phyloP scores from a whole-genome alignment of 768 basidiomycete species.

The Boletus insuetus region DNA sequence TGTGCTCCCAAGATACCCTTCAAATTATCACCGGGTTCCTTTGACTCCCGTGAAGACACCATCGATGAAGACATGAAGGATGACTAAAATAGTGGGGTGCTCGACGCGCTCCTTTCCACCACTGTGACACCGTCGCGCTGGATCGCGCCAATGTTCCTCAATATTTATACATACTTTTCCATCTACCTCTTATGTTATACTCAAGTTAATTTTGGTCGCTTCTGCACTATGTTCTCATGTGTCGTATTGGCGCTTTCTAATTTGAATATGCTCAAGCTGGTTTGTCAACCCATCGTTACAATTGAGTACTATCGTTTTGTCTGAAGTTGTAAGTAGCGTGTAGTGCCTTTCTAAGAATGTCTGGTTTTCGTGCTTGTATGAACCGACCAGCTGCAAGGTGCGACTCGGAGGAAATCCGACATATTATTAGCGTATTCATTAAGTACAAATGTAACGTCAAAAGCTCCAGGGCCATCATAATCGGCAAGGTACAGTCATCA shows the following conservation, averaged over 20 bases:
- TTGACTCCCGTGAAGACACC: neutral
- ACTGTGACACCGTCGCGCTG: constrained; percentile 10
- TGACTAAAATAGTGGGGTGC: constrained; percentile 7
- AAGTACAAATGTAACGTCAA: too few relatives aligned
- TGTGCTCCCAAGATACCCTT: constrained; percentile 10
- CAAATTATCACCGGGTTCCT: constrained; percentile 6
- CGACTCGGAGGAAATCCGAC: too few relatives aligned
- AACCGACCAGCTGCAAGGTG: too few relatives aligned
- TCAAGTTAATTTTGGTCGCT: constrained; percentile 15
- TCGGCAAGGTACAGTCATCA: neutral
- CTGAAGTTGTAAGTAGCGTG: too few relatives aligned
- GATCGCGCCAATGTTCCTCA: constrained; percentile 4
- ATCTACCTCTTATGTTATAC: constrained; percentile 12
- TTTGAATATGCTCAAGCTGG: neutral
- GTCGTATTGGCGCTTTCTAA: neutral
- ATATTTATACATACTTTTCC: constrained; percentile 1
- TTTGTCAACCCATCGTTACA: neutral
- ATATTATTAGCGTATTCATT: too few relatives aligned
- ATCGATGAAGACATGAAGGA: constrained; percentile 24
- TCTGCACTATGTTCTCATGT: constrained; percentile 2
- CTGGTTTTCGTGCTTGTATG: too few relatives aligned
- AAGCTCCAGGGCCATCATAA: too few relatives aligned
- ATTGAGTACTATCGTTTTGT: too few relatives aligned
- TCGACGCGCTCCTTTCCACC: constrained; percentile 9
- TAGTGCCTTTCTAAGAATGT: too few relatives aligned